phyloP scores from a whole-genome alignment of 345 rosid genomes.

The Microthlaspi erraticum region DNA sequence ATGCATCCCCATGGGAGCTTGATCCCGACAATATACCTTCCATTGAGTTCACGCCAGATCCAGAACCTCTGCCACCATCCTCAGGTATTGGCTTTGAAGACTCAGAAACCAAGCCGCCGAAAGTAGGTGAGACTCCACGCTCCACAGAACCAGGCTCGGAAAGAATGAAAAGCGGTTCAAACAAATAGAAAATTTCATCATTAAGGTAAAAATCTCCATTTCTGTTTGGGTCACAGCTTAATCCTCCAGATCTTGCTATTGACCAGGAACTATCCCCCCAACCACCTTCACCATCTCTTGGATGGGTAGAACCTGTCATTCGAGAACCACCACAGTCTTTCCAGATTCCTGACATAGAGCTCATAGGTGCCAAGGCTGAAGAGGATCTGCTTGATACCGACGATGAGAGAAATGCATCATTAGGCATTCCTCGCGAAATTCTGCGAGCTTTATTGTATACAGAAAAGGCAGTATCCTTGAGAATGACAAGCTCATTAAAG shows the following conservation, averaged over 20 bases:
- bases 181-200: constrained; percentile 76
- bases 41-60: constrained; percentile 57
- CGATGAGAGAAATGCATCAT: constrained; percentile 61
- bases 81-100: constrained; percentile 62
- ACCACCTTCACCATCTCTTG: constrained; percentile 85
- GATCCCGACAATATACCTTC: constrained; percentile 68
- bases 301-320: constrained; percentile 72
- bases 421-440: constrained; percentile 73
- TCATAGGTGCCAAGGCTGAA: constrained; percentile 61
- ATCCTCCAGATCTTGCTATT: constrained; percentile 73
- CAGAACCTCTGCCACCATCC: constrained; percentile 69
- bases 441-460: constrained; percentile 94
- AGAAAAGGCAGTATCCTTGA: constrained; percentile 95
- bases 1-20: constrained; percentile 71
- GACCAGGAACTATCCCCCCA: constrained; percentile 99
- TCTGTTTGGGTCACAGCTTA: constrained; percentile 79
- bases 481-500: constrained; percentile 79
- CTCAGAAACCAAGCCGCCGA: constrained; percentile 61
- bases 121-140: constrained; percentile 71
- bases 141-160: constrained; percentile 95
- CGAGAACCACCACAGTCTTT: constrained; percentile 87
- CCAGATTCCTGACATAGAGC: constrained; percentile 81
- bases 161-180: constrained; percentile 96
- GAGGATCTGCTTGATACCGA: constrained; percentile 73
- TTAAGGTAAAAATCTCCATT: constrained; percentile 67